Base-by-base conservation (phyloP, 2,329 filamentous ascomycete species). In the Sporothrix pseudoabietina region DNA sequence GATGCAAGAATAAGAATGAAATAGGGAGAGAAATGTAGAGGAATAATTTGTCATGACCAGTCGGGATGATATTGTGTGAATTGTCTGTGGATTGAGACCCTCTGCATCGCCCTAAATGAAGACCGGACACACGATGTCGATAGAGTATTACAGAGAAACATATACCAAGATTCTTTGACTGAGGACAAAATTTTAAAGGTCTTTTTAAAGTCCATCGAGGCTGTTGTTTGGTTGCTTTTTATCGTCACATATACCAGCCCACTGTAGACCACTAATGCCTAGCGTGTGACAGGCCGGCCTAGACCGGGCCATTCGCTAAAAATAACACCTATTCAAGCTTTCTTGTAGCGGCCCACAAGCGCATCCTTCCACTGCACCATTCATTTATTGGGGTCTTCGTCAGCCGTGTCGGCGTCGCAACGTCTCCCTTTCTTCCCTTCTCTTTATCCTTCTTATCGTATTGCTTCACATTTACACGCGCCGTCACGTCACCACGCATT, bases 301-400 rank as follows among this genome's bases (percentile, higher is more conserved):
- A 9, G 55, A 19, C 26, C 55, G 19, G 30, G 5, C 30, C 14
- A n/a, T 35, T 35, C 30, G 30, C 55, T 59, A 35, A 59, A 59
- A 59, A 59, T 59, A 59, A 35, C 61, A 30, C 35, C 39, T 4
- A 65, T 65, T 65, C 61, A 65, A 65, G 39, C 61, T 65, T 65
- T 63, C 47, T 16, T 49, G 44, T 49, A 22, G 39, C 39, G 61
- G 61, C 22, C 10, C n/a, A 65, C 39, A 30, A 65, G 61, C 61
- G 39, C 61, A 6, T 26, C 26, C 22, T 39, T 65, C 16, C 35
- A 16, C 39, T 14, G 7, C 41, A 14, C 44, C 44, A 19, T 3
- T 12, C 44, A 19, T 49, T 4, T 12, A 26, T 9, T 39, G 7
- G n/a, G 39, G 39, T 47, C 39, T 30, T 35, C 10, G 61, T 65